Percentiles rank a stretch among this genome's conserved stretches.
phyloP scores from a whole-genome alignment of 1,284 basidiomycete genomes.

The Marasmius tenuissimus region DNA sequence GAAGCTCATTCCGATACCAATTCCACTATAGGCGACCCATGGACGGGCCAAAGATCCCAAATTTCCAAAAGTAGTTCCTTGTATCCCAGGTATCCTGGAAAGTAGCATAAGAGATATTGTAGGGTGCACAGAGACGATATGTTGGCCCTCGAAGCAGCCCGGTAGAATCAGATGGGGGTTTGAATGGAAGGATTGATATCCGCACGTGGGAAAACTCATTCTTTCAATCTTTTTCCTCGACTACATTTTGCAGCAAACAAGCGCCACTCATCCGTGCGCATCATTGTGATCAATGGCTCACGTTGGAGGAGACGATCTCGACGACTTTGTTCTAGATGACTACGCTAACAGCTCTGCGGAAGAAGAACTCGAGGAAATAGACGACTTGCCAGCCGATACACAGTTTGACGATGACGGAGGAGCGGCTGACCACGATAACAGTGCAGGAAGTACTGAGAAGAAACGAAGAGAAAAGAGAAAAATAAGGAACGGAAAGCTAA shows the following conservation, averaged over 20 bases:
- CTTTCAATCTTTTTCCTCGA: too few relatives aligned
- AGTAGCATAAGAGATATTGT: too few relatives aligned
- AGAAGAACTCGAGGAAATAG: slow-evolving; percentile 38
- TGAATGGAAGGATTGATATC: too few relatives aligned
- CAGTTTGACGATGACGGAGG: slow-evolving; percentile 19
- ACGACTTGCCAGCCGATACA: slow-evolving; percentile 25
- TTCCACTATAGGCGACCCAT: not conserved
- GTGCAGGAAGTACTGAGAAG: slow-evolving; percentile 38
- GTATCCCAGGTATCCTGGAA: not conserved
- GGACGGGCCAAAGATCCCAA: too few relatives aligned
- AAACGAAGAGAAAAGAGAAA: slow-evolving; percentile 73
- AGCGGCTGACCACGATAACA: slow-evolving; percentile 13
- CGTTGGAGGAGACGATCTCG: slow-evolving; percentile 71
- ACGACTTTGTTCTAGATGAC: slow-evolving; percentile 76
- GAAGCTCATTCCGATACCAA: not conserved
- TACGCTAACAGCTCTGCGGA: slow-evolving; percentile 62
- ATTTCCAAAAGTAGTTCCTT: not conserved
- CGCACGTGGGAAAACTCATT: too few relatives aligned
- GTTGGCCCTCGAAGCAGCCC: too few relatives aligned
- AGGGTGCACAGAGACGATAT: too few relatives aligned
- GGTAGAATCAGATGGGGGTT: too few relatives aligned
- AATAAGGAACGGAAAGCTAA: slow-evolving; percentile 68
- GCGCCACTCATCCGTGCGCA: not conserved
- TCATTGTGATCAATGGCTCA: not conserved
- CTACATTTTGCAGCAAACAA: too few relatives aligned